Base-by-base conservation (phyloP, 2,329 filamentous ascomycete species). In the Ceratocystis destructans region DNA sequence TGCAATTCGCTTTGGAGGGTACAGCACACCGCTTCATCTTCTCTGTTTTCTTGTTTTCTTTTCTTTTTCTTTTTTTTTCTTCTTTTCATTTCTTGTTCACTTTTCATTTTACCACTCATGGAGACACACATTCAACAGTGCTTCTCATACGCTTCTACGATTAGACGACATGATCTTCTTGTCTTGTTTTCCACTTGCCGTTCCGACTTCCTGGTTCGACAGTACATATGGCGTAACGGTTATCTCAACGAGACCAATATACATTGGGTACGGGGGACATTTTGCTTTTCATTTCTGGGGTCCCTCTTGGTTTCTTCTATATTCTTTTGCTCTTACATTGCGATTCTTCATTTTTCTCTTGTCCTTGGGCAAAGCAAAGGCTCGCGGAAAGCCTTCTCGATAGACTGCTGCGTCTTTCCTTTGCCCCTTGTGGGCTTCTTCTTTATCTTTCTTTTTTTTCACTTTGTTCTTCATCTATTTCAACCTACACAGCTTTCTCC, bases 171-270 rank as follows among this genome's bases (percentile, higher is more conserved):
- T 73, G 73, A 72, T 59, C 28, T n/a, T n/a, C n/a, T 72, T 72
- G 72, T 73, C 71, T 70, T 73, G 74, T 74, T 75, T 70, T 73
- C 75, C 71, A 72, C 72, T 71, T 62, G 61, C 28, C 55, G 55
- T 59, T 17, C 48, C 12, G n/a, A 41, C 12, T 33, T 53, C 48
- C 25, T 37, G 31, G 45, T 46, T 45, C 25, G 33, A 37, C 45
- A 62, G 46, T 10, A 48, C 41, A 61, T n/a, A 61, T 73, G 75
- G 76, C 76, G 76, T 77, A 68, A 76, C 75, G 76, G 75, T 77
- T 78, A 65, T 69, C 76, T 78, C 76, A 78, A 78, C 76, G 76
- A 78, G 75, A 77, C 76, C 76, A 65, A 62, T 53, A 64, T 64
- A 63, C 6, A 62, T 45, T 45, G 50, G 44, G 53, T 48, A 46